phyloP scores from a whole-genome alignment of 176 grass and related monocot genomes.

The Zea luxurians region DNA sequence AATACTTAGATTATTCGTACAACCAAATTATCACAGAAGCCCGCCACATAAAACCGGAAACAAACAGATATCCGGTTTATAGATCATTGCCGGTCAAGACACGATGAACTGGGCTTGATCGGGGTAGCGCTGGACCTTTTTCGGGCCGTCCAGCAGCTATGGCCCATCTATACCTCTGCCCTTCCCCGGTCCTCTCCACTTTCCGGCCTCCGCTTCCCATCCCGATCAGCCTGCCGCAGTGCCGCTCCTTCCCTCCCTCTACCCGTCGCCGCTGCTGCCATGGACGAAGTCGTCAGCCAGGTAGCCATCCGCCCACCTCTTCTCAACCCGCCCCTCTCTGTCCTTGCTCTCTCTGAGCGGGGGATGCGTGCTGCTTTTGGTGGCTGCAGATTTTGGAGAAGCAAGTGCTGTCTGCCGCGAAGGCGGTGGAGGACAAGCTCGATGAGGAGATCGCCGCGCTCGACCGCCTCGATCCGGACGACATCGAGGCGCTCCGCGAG shows the following conservation, averaged over 20 bases:
- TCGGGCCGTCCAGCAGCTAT: too few relatives aligned
- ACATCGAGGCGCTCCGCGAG: constrained; percentile 82
- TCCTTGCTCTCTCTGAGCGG: constrained; percentile 8
- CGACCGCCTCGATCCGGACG: constrained; percentile 72
- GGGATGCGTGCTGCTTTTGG: neutral
- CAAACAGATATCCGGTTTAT: too few relatives aligned
- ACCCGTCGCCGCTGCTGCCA: neutral
- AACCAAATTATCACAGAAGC: too few relatives aligned
- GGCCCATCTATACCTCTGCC: neutral
- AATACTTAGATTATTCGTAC: too few relatives aligned
- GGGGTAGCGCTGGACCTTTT: too few relatives aligned
- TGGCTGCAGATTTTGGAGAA: constrained; percentile 72
- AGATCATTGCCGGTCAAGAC: too few relatives aligned
- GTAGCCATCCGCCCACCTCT: neutral
- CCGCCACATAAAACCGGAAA: too few relatives aligned
- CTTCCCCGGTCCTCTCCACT: neutral
- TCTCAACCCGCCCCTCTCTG: neutral
- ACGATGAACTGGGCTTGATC: too few relatives aligned
- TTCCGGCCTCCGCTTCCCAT: neutral
- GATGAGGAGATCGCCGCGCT: constrained; percentile 80
- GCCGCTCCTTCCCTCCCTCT: neutral
- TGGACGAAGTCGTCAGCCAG: constrained; percentile 37
- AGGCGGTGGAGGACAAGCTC: constrained; percentile 90
- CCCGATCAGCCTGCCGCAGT: constrained; percentile 16
- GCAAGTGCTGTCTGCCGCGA: constrained; percentile 71